A percentile compares a stretch with the other conserved stretches of the same genome.
Evolutionary conservation across 2,329 filamentous ascomycete genomes (phyloP).

Genomic region (Ploettnerulaceae sp.): DNA sequence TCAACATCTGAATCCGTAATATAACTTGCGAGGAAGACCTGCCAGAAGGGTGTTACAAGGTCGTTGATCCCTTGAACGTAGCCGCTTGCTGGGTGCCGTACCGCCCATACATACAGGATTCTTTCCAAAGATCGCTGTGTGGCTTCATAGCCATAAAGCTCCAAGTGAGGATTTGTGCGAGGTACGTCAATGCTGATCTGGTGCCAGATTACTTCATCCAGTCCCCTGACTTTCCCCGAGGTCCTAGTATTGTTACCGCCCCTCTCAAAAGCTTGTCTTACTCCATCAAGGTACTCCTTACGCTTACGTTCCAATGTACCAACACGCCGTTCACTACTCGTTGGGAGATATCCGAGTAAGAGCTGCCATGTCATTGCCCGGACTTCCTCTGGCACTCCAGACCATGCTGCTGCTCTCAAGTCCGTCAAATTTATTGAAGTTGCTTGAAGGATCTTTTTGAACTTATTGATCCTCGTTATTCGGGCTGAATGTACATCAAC

Average conservation of each 20-base stretch:
- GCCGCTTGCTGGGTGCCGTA: conserved; percentile 91
- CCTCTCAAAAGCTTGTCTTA: conserved; percentile 66
- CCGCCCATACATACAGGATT: conserved; percentile 96
- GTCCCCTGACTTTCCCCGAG: conserved; percentile 52
- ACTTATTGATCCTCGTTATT: conserved; percentile 95
- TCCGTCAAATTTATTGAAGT: conserved; percentile 84
- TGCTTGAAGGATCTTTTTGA: conserved; percentile 90
- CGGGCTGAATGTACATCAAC: conserved; percentile 79
- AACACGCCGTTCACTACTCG: conserved; percentile 90
- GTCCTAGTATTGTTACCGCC: conserved; percentile 46
- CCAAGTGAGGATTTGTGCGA: conserved; percentile 90
- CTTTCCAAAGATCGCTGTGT: conserved; percentile 91
- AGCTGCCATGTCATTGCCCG: conserved; percentile 99
- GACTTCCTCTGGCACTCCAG: conserved; percentile 88
- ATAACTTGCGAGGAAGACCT: conserved; percentile 92
- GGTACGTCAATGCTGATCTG: conserved; percentile 99
- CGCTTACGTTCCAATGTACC: conserved; percentile 88
- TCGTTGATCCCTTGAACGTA: conserved; percentile 99
- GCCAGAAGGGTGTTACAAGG: conserved; percentile 94
- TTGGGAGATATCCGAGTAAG: conserved; percentile 88
- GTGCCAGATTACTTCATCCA: conserved; percentile 98
- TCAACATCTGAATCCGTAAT: conserved; percentile 93
- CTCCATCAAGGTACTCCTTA: conserved; percentile 93
- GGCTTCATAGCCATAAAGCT: conserved; percentile 91
- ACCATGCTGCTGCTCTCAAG: conserved; percentile 83